A percentile compares a stretch with the other conserved stretches of the same genome.
These are phyloP conservation scores for Clavispora fructus DNA, from an alignment of 805 yeast species.

Conservation along the genomic window DNA sequence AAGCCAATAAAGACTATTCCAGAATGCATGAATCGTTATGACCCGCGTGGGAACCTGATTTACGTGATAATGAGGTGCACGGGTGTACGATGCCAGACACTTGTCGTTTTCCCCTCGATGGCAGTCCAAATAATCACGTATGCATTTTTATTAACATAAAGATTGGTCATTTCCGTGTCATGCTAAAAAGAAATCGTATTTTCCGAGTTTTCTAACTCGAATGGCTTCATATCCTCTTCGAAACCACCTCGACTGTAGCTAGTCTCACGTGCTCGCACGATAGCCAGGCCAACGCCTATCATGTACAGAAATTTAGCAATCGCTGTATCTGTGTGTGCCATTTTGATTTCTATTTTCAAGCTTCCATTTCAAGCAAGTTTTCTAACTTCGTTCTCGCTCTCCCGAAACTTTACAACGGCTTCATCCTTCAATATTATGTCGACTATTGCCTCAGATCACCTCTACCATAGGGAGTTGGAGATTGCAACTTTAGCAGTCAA, in stretches of 20 bases:
- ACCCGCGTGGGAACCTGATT: neutral
- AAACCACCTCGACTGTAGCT: no score
- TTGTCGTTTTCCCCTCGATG: no score
- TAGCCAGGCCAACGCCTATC: neutral
- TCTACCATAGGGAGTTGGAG: slow-evolving; percentile 59
- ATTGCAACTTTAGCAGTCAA: slow-evolving; percentile 89
- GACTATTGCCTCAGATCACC: slow-evolving; percentile 11
- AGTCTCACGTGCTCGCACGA: slow-evolving; percentile 15
- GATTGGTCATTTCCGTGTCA: no score
- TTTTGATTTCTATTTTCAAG: slow-evolving; percentile 4
- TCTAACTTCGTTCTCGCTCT: neutral
- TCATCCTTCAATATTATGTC: slow-evolving; percentile 3
- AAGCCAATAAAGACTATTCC: slow-evolving; percentile 24
- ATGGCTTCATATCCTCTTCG: no score
- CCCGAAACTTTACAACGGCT: neutral
- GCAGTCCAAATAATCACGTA: no score
- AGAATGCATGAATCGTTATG: slow-evolving; percentile 20
- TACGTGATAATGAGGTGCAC: neutral
- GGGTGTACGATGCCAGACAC: neutral
- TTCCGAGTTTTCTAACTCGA: no score
- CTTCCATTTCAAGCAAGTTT: slow-evolving; percentile 1
- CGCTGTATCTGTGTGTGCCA: neutral
- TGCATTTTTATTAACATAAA: no score
- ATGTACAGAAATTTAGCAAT: neutral
- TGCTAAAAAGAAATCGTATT: no score